phyloP scores from a whole-genome alignment of 164 flowering plant species.

The Chimonanthus salicifolius region DNA sequence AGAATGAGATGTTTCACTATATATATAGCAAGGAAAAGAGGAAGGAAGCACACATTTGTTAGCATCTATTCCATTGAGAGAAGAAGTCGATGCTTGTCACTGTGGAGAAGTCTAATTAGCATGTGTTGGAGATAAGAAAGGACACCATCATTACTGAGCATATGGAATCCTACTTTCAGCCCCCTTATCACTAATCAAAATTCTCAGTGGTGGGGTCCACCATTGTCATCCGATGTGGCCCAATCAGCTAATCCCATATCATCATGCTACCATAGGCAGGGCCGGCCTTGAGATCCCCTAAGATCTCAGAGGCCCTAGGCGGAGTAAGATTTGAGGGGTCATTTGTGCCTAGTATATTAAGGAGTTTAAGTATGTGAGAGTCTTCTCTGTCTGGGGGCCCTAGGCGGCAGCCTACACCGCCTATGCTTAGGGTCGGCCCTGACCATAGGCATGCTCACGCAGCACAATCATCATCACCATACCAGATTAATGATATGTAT shows the following conservation, averaged over 20 bases:
- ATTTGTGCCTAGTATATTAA: no score
- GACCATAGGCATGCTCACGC: background rate
- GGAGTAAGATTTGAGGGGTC: no score
- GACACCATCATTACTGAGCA: background rate
- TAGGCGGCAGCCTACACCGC: no score
- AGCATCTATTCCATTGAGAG: background rate
- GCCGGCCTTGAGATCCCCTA: no score
- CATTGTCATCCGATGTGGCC: background rate
- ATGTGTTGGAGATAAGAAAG: background rate
- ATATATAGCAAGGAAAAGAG: slow-evolving; percentile 3
- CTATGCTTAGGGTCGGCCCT: no score
- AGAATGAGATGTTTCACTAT: background rate
- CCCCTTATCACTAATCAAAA: background rate
- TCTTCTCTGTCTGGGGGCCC: no score
- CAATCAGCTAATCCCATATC: background rate
- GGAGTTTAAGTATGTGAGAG: no score
- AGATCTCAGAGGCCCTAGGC: no score
- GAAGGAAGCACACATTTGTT: background rate
- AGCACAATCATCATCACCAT: background rate
- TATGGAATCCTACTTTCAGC: slow-evolving; percentile 4
- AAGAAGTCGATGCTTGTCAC: background rate
- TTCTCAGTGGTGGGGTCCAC: slow-evolving; percentile 2
- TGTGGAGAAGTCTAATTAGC: background rate
- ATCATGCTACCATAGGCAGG: no score
- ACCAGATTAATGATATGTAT: background rate